Evolutionary conservation across 148 eudicot species (phyloP).

Genomic region (Spergularia bocconei): DNA sequence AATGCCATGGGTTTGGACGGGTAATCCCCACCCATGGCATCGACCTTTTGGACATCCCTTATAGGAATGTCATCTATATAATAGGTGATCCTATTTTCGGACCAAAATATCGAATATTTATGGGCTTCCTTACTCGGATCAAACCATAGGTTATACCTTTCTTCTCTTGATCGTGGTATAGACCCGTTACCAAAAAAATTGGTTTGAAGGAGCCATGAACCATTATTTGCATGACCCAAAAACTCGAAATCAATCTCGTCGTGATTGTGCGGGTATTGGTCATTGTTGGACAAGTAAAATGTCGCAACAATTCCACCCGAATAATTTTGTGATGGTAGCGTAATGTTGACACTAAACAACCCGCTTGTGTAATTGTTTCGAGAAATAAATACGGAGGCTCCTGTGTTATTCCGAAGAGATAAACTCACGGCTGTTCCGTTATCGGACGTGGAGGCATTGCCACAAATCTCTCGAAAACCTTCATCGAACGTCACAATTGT

Average conservation of each 20-base stretch:
- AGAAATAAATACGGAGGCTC: constrained; percentile 30
- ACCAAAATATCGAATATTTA: constrained; percentile 34
- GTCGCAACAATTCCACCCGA: constrained; percentile 40
- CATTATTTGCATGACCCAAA: constrained; percentile 26
- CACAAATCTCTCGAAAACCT: neutral
- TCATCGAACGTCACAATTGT: constrained; percentile 1
- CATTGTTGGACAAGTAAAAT: constrained; percentile 22
- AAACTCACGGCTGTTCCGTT: neutral
- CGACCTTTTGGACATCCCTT: constrained; percentile 16
- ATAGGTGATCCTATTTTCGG: constrained; percentile 17
- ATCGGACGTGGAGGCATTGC: neutral
- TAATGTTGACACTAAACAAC: constrained; percentile 35
- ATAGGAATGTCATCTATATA: constrained; percentile 37
- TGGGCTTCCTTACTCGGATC: constrained; percentile 33
- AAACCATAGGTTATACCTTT: constrained; percentile 33
- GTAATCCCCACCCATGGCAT: constrained; percentile 29
- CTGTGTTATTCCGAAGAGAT: constrained; percentile 9
- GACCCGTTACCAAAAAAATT: constrained; percentile 38
- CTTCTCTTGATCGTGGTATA: constrained; percentile 32
- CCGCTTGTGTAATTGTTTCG: constrained; percentile 21
- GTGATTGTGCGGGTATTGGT: constrained; percentile 8
- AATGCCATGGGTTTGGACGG: constrained; percentile 45
- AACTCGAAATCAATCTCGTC: constrained; percentile 43
- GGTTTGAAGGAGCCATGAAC: constrained; percentile 36
- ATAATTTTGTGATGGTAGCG: constrained; percentile 32